These are phyloP conservation scores for Schwanniomyces vanrijiae DNA, from an alignment of 805 yeast species.

Conservation along the genomic window DNA sequence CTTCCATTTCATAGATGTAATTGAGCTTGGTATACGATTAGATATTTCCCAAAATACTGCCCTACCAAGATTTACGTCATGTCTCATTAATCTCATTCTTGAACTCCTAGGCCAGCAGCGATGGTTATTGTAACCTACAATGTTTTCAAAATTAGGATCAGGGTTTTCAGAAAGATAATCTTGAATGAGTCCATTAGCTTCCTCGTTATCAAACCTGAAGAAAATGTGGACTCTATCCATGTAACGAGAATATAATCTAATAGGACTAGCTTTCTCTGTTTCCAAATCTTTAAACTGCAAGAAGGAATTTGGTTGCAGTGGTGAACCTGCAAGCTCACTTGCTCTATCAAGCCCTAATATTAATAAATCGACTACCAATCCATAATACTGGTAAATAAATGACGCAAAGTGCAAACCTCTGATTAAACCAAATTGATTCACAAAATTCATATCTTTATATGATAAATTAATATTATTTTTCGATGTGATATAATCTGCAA, in stretches of 20 bases:
- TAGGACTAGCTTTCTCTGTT: conserved; percentile 69
- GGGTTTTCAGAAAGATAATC: conserved; percentile 83
- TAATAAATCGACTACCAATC: conserved; percentile 77
- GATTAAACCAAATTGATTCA: conserved; percentile 82
- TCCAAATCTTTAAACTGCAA: conserved; percentile 62
- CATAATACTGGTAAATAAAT: conserved; percentile 87
- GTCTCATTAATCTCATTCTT: conserved; percentile 86
- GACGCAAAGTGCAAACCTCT: conserved; percentile 91
- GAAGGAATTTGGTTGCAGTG: conserved; percentile 71
- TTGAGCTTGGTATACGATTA: conserved; percentile 73
- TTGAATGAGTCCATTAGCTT: conserved; percentile 71
- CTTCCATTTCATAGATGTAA: conserved; percentile 76
- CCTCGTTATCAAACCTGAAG: conserved; percentile 71
- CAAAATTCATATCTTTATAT: conserved; percentile 93
- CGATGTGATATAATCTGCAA: conserved; percentile 93
- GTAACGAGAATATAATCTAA: conserved; percentile 78
- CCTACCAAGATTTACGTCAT: conserved; percentile 88
- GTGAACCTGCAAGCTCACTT: conserved; percentile 78
- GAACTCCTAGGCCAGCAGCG: conserved; percentile 94
- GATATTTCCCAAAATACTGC: conserved; percentile 91
- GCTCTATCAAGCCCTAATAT: conserved; percentile 88
- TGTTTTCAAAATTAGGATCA: conserved; percentile 87
- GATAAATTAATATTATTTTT: conserved; percentile 80
- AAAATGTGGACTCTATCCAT: conserved; percentile 79
- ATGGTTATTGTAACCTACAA: conserved; percentile 82